Base-by-base conservation (phyloP, 2,329 filamentous ascomycete species). In the Cryoendolithus antarcticus region DNA sequence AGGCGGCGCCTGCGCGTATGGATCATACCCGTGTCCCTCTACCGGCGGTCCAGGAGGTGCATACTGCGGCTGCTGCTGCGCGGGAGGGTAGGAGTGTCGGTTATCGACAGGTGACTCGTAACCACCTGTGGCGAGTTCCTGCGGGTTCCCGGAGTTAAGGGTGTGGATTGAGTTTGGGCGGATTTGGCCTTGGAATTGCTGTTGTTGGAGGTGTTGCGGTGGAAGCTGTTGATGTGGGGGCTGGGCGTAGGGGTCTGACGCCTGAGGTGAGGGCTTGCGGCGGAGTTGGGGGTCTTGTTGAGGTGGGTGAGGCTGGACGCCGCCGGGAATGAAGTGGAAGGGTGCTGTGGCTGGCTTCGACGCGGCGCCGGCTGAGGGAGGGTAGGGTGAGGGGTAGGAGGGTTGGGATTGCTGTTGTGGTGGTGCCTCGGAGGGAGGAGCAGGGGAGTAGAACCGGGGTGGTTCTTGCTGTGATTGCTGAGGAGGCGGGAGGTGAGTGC, bases 51-150 rank as follows among this genome's bases (percentile, higher is more conserved):
- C 33, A n/a, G 7, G 38, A 34, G 11, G 33, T 19, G 19, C 12
- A 6, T 13, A 13, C 32, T n/a, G 15, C 33, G 9, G 30, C 30
- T 12, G 24, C 24, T 27, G 46, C 31, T 32, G 51, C 24, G 24
- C 24, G 24, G 24, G 24, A 37, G 51, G 50, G 44, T 63, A 63
- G 11, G 60, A 61, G 32, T 64, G 60, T 9, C 65, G 54, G 42
- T 61, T 62, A 45, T 69, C 66, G 3, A 65, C 48, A 1, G 67
- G 67, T 6, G 62, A 66, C 44, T 69, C 66, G 43, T 63, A 67
- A 19, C 63, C 61, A 8, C 60, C 57, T 4, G 65, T 66, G 11
- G 64, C 61, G 11, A 70, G 55, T 49, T 70, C 67, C 43, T 69
- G 66, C 4, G 67, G 66, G 34, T 60, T 56, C 13, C 58, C 59